Base-by-base conservation (phyloP, 805 yeast genomes). In the Suhomyces xylopsoci region DNA sequence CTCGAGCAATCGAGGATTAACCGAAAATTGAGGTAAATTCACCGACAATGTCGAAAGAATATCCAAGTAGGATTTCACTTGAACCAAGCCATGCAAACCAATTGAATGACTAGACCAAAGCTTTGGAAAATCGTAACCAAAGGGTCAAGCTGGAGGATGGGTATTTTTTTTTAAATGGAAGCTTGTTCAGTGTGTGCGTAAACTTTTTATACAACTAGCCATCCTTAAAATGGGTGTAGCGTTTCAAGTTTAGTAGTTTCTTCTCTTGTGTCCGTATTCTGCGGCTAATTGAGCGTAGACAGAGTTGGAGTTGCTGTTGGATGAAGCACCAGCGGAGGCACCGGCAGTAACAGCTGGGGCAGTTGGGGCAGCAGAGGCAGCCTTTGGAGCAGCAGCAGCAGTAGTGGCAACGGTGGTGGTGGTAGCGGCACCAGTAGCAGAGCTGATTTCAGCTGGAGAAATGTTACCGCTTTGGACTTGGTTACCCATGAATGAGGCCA, bases 401-500 rank as follows among this genome's bases (percentile, higher is more conserved):
- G 54, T 53, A 40, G 50, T 32, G 26, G 60, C 52, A 45, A 54
- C 48, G 38, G 59, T 49, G 42, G 57, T 40, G 14, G 55, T 45
- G 38, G 56, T 44, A 34, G 56, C 47, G 32, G 59, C 20, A 38
- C 53, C 40, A 28, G 59, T 46, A 17, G 61, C 50, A n/a, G 60
- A 20, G 8, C 19, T 14, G 30, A 24, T 24, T 24, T 42, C 30
- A 9, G 10, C 4, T 17, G 63, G 45, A 34, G 69, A 49, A 44
- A 65, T 52, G 26, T 59, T 57, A 49, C 77, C 76, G 26, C 55
- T 34, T 3, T 55, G 52, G 45, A 73, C 56, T 50, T 58, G 45
- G 47, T 57, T 58, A 46, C 70, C 69, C 26, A 73, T 53, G 66
- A 70, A 63, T 34, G 52, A 25, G 36, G 70, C 69, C 47, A 69